Conservation (phyloP, 2,329 filamentous ascomycete genomes). For the Alternaria viburni region DNA sequence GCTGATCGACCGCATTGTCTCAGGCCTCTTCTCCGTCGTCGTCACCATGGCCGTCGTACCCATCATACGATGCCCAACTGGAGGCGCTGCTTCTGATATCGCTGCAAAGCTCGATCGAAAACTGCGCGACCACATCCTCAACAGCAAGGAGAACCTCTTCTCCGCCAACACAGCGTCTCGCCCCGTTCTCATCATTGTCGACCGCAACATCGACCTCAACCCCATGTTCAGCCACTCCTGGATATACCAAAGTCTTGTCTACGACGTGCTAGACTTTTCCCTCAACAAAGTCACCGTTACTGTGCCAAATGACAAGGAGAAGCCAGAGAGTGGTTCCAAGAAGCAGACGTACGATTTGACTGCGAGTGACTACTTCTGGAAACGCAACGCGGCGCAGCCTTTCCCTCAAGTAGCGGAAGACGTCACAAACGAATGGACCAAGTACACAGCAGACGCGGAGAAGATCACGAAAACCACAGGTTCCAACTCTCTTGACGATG, state of each 20-base stretch:
- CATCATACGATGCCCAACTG: slow-evolving; percentile 92
- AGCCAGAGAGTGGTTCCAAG: slow-evolving; percentile 74
- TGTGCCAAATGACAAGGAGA: slow-evolving; percentile 76
- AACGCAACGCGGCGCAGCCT: slow-evolving; percentile 77
- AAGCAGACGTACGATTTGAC: slow-evolving; percentile 92
- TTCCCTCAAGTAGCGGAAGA: slow-evolving; percentile 71
- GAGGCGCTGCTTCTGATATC: slow-evolving; percentile 91
- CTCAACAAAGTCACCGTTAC: slow-evolving; percentile 95
- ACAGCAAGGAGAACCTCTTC: slow-evolving; percentile 97
- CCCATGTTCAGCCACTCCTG: slow-evolving; percentile 99
- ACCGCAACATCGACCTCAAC: slow-evolving; percentile 93
- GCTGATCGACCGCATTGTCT: slow-evolving; percentile 89
- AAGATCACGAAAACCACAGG: slow-evolving; percentile 96
- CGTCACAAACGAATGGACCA: slow-evolving; percentile 89
- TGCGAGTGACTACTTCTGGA: slow-evolving; percentile 95
- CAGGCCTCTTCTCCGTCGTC: slow-evolving; percentile 94
- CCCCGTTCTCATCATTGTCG: slow-evolving; percentile 90
- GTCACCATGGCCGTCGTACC: slow-evolving; percentile 99
- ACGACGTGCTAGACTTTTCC: slow-evolving; percentile 68
- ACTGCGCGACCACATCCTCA: slow-evolving; percentile 92
- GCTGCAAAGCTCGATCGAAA: slow-evolving; percentile 93
- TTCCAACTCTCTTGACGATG: slow-evolving; percentile 87
- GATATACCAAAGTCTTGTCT: slow-evolving; percentile 54
- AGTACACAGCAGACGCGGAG: slow-evolving; percentile 93
- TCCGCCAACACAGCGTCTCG: slow-evolving; percentile 74